Percentiles rank a stretch among this genome's conserved stretches.
phyloP scores from a whole-genome alignment of 768 basidiomycete species.

The Lentinula aciculospora region DNA sequence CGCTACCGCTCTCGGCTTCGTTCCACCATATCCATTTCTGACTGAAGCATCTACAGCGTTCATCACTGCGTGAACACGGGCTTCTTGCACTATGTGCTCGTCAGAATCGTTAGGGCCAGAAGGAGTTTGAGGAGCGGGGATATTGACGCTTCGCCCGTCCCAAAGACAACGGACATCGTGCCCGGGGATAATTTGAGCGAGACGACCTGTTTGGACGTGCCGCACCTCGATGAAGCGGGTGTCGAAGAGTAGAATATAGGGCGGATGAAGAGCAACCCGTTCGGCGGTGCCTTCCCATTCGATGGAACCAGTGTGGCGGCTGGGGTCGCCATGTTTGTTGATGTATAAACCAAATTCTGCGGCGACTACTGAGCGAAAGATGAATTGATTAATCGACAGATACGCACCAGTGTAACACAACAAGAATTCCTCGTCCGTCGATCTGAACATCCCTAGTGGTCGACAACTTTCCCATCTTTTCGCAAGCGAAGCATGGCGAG shows the following conservation, averaged over 20 bases:
- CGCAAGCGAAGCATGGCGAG: conserved; percentile 60
- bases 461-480: conserved; percentile 84
- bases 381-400: neutral
- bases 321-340: conserved; percentile 83
- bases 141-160: conserved; percentile 53
- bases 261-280: conserved; percentile 83
- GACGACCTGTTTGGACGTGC: conserved; percentile 54
- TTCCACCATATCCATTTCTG: conserved; percentile 11
- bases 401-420: conserved; percentile 87
- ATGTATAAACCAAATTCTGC: conserved; percentile 92
- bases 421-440: conserved; percentile 87
- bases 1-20: conserved; percentile 22
- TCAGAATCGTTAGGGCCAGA: conserved; percentile 7
- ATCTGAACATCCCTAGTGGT: conserved; percentile 93
- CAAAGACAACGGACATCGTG: conserved; percentile 62
- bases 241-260: conserved; percentile 85
- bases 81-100: conserved; percentile 46
- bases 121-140: conserved; percentile 13
- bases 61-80: conserved; percentile 65
- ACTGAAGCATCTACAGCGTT: conserved; percentile 30
- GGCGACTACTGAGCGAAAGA: neutral
- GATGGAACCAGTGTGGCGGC: conserved; percentile 61
- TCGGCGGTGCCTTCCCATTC: conserved; percentile 96
- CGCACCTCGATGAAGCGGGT: conserved; percentile 85
- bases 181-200: conserved; percentile 58